A percentile compares a stretch with the other conserved stretches of the same genome.
phyloP scores from a whole-genome alignment of 2,329 filamentous ascomycete genomes.

The Fusarium palustre region DNA sequence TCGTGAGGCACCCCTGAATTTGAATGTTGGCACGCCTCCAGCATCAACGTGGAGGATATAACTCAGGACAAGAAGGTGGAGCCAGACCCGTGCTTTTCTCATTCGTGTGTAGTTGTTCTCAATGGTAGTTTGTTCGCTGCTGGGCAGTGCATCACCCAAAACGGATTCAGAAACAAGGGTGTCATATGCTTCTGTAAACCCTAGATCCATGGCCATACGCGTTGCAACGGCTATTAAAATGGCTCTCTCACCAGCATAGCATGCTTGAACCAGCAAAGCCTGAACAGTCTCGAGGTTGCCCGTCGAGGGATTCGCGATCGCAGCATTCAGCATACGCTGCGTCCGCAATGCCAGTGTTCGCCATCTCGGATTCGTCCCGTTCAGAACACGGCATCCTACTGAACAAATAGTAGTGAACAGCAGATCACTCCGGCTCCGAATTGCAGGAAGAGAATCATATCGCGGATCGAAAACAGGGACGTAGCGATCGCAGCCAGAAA shows the following conservation, averaged over 20 bases:
- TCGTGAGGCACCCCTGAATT: constrained; percentile 17
- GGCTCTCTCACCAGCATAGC: constrained; percentile 20
- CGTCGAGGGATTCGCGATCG: constrained; percentile 5
- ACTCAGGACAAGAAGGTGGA: constrained; percentile 11
- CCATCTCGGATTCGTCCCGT: constrained; percentile 6
- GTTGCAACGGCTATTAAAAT: constrained; percentile 17
- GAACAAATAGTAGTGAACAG: constrained; percentile 20
- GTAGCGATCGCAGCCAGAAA: constrained; percentile 18
- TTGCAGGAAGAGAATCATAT: neutral
- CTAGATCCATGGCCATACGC: constrained; percentile 20
- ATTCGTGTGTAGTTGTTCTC: neutral
- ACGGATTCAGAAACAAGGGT: constrained; percentile 1
- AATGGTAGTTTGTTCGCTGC: rapidly evolving
- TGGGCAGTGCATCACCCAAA: neutral
- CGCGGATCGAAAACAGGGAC: constrained; percentile 15
- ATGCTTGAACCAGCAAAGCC: constrained; percentile 11
- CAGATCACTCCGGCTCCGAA: neutral
- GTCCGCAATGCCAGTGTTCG: constrained; percentile 5
- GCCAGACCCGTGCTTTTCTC: constrained; percentile 19
- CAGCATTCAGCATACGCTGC: constrained; percentile 21
- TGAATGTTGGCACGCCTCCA: constrained; percentile 14
- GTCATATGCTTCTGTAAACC: constrained; percentile 18
- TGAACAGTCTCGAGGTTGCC: constrained; percentile 23
- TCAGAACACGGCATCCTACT: constrained; percentile 16
- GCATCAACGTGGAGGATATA: constrained; percentile 22